These are phyloP conservation scores for Rauvolfia tetraphylla DNA, from an alignment of 257 asterid genomes.

Conservation along the genomic window DNA sequence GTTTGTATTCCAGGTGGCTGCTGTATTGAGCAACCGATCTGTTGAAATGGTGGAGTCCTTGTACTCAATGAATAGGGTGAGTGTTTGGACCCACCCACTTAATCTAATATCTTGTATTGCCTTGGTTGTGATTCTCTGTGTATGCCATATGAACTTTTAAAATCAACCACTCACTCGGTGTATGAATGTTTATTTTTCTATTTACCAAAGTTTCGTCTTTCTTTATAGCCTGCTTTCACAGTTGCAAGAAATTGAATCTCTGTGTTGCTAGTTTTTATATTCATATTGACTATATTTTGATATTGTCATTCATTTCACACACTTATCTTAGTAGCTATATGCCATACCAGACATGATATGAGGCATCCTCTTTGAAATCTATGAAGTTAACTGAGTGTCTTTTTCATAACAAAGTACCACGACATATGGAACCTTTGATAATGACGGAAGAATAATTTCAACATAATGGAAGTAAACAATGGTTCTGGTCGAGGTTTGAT, in stretches of 20 bases:
- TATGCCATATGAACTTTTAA: no score
- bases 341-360: background rate
- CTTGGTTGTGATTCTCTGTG: background rate
- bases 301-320: background rate
- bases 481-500: background rate
- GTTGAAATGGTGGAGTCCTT: conserved; percentile 81
- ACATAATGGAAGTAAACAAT: background rate
- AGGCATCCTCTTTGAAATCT: background rate
- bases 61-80: conserved; percentile 45
- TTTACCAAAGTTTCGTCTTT: background rate
- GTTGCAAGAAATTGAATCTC: background rate
- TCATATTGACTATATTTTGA: background rate
- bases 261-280: background rate
- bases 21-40: conserved; percentile 57
- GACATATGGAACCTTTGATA: background rate
- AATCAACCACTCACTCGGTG: background rate
- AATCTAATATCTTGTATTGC: background rate
- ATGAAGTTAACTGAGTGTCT: background rate
- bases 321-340: background rate
- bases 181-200: background rate
- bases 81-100: background rate
- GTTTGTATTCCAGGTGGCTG: conserved; percentile 51
- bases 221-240: background rate
- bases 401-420: background rate
- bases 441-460: background rate